These are phyloP conservation scores for Candida ulmi DNA, from an alignment of 805 yeast species.

Conservation along the genomic window DNA sequence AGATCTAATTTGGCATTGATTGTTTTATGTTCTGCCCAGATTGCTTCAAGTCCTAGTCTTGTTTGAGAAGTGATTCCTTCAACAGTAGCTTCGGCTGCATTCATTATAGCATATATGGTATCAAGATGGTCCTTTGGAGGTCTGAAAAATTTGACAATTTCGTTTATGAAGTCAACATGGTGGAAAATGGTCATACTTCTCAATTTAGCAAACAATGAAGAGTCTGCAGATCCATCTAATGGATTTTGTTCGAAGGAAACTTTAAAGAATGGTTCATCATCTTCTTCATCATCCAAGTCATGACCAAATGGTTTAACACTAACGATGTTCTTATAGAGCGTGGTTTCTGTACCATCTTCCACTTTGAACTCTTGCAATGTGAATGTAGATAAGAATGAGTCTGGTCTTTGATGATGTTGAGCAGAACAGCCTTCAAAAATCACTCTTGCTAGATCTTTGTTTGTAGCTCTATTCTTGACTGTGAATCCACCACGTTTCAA, in stretches of 20 bases:
- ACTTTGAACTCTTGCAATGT: conserved; percentile 77
- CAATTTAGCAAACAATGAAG: conserved; percentile 64
- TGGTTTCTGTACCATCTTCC: conserved; percentile 77
- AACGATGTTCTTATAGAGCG: conserved; percentile 83
- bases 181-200: conserved; percentile 87
- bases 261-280: conserved; percentile 66
- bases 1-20: conserved; percentile 79
- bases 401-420: conserved; percentile 69
- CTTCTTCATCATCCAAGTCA: conserved; percentile 26
- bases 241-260: conserved; percentile 85
- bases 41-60: conserved; percentile 85
- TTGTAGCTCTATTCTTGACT: conserved; percentile 33
- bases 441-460: conserved; percentile 61
- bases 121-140: conserved; percentile 85
- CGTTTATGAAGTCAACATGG: conserved; percentile 78
- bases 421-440: conserved; percentile 78
- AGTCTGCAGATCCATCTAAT: conserved; percentile 76
- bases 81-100: conserved; percentile 92
- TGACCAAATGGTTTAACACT: conserved; percentile 64
- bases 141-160: conserved; percentile 66
- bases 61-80: conserved; percentile 90
- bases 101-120: conserved; percentile 84
- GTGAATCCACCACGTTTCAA: conserved; percentile 75
- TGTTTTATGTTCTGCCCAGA: conserved; percentile 92
- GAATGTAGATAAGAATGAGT: conserved; percentile 67